These are phyloP conservation scores for Vitellaria paradoxa DNA, from an alignment of 179 eudicot genomes.

Conservation along the genomic window DNA sequence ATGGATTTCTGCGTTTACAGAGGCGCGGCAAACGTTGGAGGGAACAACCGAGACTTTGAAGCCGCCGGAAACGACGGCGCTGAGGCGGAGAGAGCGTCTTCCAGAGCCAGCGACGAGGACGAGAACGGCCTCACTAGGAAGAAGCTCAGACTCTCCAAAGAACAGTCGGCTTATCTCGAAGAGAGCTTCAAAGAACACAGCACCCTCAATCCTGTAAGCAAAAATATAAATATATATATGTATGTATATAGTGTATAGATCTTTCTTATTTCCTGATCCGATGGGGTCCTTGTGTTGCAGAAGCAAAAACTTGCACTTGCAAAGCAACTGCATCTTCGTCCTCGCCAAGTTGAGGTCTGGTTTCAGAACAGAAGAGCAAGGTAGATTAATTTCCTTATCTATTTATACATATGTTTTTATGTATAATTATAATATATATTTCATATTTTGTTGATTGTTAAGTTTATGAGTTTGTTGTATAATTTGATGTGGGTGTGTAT, in stretches of 20 bases:
- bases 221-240: too few relatives aligned
- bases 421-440: neutral
- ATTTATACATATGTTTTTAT: neutral
- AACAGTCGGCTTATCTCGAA: conserved; percentile 89
- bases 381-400: conserved; percentile 20
- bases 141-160: conserved; percentile 74
- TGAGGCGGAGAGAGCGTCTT: conserved; percentile 34
- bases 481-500: neutral
- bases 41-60: conserved; percentile 25
- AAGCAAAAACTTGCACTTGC: conserved; percentile 89
- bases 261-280: neutral
- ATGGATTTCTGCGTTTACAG: conserved; percentile 50
- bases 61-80: conserved; percentile 30
- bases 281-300: conserved; percentile 33
- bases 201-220: conserved; percentile 79
- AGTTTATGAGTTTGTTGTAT: too few relatives aligned
- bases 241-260: too few relatives aligned
- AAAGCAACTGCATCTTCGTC: conserved; percentile 78
- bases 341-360: conserved; percentile 97
- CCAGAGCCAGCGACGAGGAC: conserved; percentile 75
- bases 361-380: conserved; percentile 95
- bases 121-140: conserved; percentile 60
- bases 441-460: neutral
- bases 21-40: conserved; percentile 3
- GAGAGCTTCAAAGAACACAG: conserved; percentile 92